A percentile compares a stretch with the other conserved stretches of the same genome.
Evolutionary conservation across 495 filamentous ascomycete species (phyloP).

Genomic region (Trichocladium uniseriatum): DNA sequence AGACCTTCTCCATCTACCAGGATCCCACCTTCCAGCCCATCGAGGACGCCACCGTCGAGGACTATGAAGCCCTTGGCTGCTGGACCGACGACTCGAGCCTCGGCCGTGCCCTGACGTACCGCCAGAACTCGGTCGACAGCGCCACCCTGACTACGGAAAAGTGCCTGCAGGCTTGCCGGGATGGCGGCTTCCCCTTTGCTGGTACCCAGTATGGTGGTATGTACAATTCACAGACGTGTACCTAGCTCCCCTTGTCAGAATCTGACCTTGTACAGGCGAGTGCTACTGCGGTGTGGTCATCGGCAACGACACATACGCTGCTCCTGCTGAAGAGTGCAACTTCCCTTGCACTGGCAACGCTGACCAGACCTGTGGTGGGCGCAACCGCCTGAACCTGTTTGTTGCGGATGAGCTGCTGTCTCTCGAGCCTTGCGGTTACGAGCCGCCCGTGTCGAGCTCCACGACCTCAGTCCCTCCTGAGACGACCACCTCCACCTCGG

Average conservation of each 20-base stretch:
- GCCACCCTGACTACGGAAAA: conserved; percentile 33
- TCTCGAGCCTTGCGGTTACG: conserved; percentile 36
- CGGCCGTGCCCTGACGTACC: conserved; percentile 43
- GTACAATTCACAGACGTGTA: too few species aligned
- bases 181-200: conserved; percentile 40
- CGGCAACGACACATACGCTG: conserved; percentile 37
- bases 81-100: conserved; percentile 41
- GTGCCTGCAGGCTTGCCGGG: conserved; percentile 40
- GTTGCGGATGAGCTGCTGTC: conserved; percentile 35
- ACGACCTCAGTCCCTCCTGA: neutral
- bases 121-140: conserved; percentile 30
- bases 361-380: conserved; percentile 39
- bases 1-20: conserved; percentile 40
- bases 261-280: conserved; percentile 20
- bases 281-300: conserved; percentile 41
- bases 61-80: conserved; percentile 46
- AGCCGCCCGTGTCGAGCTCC: conserved; percentile 17
- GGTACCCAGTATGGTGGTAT: conserved; percentile 43
- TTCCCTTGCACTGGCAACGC: conserved; percentile 42
- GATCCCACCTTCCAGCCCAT: conserved; percentile 43
- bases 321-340: conserved; percentile 32
- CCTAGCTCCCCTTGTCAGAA: too few species aligned
- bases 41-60: conserved; percentile 29
- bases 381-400: conserved; percentile 36
- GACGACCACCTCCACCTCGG: conserved; percentile 12